Base-by-base conservation (phyloP, 768 basidiomycete species). In the Tremella mesenterica region DNA sequence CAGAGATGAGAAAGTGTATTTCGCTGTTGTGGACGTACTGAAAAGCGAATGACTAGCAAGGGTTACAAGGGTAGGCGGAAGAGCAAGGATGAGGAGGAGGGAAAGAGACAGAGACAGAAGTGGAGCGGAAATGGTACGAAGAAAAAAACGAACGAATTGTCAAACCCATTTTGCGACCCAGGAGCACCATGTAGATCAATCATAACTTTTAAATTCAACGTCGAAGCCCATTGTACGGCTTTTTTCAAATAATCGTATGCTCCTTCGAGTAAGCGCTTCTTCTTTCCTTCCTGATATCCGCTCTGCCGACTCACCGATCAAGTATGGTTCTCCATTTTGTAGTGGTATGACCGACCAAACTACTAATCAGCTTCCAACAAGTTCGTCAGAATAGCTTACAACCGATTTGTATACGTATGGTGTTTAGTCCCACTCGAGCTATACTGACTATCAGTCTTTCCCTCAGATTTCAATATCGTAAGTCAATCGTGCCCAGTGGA, bases 171-270 rank as follows among this genome's bases (percentile, higher is more conserved):
- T 36, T 72, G 71, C 18, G 53, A 45, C 2, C 65, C 63, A 2
- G 71, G 71, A 0, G 67, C 71, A 38, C 71, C 71, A 41, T 72
- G 71, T 10, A 72, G 52, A 47, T 68, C 68, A 12, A 72, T 53
- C 60, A 71, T 69, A 21, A 67, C 59, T 56, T 65, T 63, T n/a
- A 72, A 52, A 30, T 62, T 62, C 16, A 69, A 46, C 34, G 51
- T 56, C 29, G 58, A 43, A 8, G 66, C 66, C 71, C 71, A 72
- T 16, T 50, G 56, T 16, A 72, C 67, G 5, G 69, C 71, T 29
- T 56, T 47, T 27, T 67, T 61, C 14, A 72, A 62, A 45, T 65
- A 69, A 20, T 63, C 60, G 38, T 63, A 67, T 13, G 70, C 70
- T 1, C 69, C 68, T 50, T 48, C 30, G 28, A 53, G 44, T n/a